Evolutionary conservation across 495 filamentous ascomycete species (phyloP).

Genomic region (Penicillium lividum): DNA sequence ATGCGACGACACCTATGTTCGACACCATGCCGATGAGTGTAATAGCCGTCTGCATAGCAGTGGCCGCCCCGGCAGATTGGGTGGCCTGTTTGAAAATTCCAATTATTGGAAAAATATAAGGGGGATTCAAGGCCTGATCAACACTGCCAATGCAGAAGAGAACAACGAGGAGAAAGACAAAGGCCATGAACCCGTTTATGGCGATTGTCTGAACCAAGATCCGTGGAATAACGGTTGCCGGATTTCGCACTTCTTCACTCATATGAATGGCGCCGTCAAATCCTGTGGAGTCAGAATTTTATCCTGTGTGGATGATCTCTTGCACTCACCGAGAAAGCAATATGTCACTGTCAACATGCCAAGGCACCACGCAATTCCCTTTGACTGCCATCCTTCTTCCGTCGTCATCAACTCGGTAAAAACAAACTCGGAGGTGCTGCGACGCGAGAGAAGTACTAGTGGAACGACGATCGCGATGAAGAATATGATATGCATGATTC

Average conservation of each 20-base stretch:
- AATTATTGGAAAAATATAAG: slow-evolving; percentile 30
- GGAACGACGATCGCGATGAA: slow-evolving; percentile 49
- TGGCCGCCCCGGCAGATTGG: slow-evolving; percentile 25
- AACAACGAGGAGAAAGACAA: slow-evolving; percentile 37
- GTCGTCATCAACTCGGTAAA: slow-evolving; percentile 40
- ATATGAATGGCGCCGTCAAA: slow-evolving; percentile 36
- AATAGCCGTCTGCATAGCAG: slow-evolving; percentile 27
- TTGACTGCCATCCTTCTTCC: slow-evolving; percentile 32
- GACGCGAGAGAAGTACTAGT: slow-evolving; percentile 42
- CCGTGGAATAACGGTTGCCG: slow-evolving; percentile 33
- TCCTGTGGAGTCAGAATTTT: slow-evolving; percentile 3
- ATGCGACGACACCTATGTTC: slow-evolving; percentile 34
- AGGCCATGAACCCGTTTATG: slow-evolving; percentile 39
- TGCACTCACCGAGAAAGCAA: slow-evolving; percentile 29
- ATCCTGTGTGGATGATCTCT: not conserved
- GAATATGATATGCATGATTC: slow-evolving; percentile 47
- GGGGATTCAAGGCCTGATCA: slow-evolving; percentile 25
- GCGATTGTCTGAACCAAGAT: slow-evolving; percentile 35
- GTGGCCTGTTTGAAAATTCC: slow-evolving; percentile 30
- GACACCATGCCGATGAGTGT: slow-evolving; percentile 24
- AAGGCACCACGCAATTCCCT: slow-evolving; percentile 43
- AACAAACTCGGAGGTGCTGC: slow-evolving; percentile 42
- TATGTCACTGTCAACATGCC: slow-evolving; percentile 36
- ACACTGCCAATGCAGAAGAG: slow-evolving; percentile 44
- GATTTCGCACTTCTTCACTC: slow-evolving; percentile 42